Evolutionary conservation across 306 rosid genomes (phyloP).

Genomic region (Sindora glabra): DNA sequence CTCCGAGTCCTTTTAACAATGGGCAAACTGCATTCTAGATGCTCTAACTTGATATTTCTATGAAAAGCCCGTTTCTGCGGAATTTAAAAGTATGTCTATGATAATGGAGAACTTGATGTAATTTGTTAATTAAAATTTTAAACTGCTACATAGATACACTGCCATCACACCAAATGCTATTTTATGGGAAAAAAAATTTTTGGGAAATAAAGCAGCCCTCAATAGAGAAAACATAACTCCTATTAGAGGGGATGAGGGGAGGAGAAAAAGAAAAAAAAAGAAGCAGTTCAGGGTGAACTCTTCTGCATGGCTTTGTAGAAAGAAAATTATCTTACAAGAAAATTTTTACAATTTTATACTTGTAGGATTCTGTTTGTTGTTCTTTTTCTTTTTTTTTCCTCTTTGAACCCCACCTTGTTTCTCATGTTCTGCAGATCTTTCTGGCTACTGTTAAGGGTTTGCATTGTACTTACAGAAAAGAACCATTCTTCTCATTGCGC

Average conservation of each 20-base stretch:
- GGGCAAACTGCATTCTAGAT: too few relatives aligned
- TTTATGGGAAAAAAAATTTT: neutral
- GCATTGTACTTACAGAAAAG: neutral
- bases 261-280: too few relatives aligned
- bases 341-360: neutral
- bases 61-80: neutral
- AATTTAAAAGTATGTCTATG: neutral
- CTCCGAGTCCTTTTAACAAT: too few relatives aligned
- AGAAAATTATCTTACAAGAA: neutral
- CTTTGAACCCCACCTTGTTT: neutral
- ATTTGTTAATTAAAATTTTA: neutral
- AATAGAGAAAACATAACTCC: neutral
- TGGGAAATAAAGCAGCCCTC: too few relatives aligned
- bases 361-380: neutral
- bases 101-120: neutral
- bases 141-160: neutral
- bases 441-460: constrained; percentile 8
- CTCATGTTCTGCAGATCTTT: constrained; percentile 26
- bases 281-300: neutral
- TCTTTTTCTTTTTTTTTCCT: neutral
- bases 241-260: neutral
- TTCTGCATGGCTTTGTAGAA: neutral
- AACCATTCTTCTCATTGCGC: constrained; percentile 2
- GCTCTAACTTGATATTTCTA: too few relatives aligned
- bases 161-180: neutral